Evolutionary conservation across 148 eudicot genomes (phyloP).

Genomic region (Gaultheria prostrata): DNA sequence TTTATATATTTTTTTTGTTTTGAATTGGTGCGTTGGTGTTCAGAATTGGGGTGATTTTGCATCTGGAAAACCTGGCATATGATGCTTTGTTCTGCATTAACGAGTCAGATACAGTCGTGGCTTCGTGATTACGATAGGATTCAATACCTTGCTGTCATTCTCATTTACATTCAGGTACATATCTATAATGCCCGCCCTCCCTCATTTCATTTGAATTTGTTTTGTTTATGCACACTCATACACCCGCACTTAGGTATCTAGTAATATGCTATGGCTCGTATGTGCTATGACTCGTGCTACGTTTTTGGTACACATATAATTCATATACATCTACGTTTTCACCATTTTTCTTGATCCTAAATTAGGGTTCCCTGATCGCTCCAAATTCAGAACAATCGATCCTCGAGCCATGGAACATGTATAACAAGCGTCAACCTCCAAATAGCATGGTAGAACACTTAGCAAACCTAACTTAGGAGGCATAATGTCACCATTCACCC

Average conservation of each 20-base stretch:
- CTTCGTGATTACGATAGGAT: constrained; percentile 81
- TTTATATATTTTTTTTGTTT: not conserved
- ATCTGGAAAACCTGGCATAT: constrained; percentile 25
- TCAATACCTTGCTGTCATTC: constrained; percentile 60
- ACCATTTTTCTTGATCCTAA: not conserved
- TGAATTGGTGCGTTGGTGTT: constrained; percentile 4
- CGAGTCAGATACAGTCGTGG: constrained; percentile 60
- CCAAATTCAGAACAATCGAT: not conserved
- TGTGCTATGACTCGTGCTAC: not conserved
- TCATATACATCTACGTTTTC: not conserved
- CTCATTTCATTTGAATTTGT: not conserved
- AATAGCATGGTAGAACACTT: no score
- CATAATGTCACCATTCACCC: no score
- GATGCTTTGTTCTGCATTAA: constrained; percentile 68
- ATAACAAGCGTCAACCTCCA: no score
- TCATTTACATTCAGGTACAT: constrained; percentile 62
- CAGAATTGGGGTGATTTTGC: constrained; percentile 3
- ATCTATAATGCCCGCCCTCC: not conserved
- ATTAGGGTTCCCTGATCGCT: constrained; percentile 1
- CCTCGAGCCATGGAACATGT: not conserved
- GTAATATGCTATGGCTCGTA: not conserved
- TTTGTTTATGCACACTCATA: not conserved
- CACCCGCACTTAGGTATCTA: not conserved
- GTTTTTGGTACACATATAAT: not conserved
- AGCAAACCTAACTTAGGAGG: no score